phyloP scores from a whole-genome alignment of 2,329 filamentous ascomycete species.

The Tolypocladium tropicale region DNA sequence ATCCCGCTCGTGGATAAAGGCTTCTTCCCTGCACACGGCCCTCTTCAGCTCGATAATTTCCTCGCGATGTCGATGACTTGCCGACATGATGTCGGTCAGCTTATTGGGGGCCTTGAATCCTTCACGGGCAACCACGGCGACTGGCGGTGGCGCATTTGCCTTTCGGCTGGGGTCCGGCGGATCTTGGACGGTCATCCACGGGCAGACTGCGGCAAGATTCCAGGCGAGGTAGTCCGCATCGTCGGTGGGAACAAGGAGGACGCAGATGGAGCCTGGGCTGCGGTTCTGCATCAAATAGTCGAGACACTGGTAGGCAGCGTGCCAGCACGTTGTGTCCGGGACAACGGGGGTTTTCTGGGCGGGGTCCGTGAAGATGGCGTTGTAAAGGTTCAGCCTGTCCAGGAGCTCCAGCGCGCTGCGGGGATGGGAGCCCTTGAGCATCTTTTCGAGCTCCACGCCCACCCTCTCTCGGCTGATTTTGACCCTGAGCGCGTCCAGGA shows the following conservation, averaged over 20 bases:
- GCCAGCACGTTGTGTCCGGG: slow-evolving; percentile 53
- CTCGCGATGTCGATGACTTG: slow-evolving; percentile 49
- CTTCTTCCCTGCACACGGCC: slow-evolving; percentile 34
- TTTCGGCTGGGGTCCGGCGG: slow-evolving; percentile 36
- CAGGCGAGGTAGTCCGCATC: slow-evolving; percentile 65
- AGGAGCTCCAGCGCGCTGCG: slow-evolving; percentile 53
- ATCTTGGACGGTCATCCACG: slow-evolving; percentile 51
- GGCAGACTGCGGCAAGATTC: slow-evolving; percentile 64
- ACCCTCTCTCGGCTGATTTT: slow-evolving; percentile 93
- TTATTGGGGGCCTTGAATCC: slow-evolving; percentile 75
- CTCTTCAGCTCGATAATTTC: slow-evolving; percentile 56
- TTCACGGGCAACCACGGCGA: slow-evolving; percentile 51
- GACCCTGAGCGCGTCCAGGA: slow-evolving; percentile 64
- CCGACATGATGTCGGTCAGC: slow-evolving; percentile 55
- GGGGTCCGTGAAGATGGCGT: slow-evolving; percentile 64
- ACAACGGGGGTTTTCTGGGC: slow-evolving; percentile 35
- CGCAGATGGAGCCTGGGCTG: slow-evolving; percentile 36
- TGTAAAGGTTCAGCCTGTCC: slow-evolving; percentile 56
- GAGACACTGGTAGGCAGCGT: slow-evolving; percentile 53
- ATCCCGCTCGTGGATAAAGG: slow-evolving; percentile 44
- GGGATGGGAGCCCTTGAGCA: slow-evolving; percentile 43
- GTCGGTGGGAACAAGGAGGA: slow-evolving; percentile 47
- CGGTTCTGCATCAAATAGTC: slow-evolving; percentile 34
- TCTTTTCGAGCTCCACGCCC: slow-evolving; percentile 55
- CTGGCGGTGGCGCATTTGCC: slow-evolving; percentile 37